Percentiles rank a stretch among this genome's conserved stretches.
These are phyloP conservation scores for Penicillium herquei DNA, from an alignment of 495 filamentous ascomycete genomes.

Conservation along the genomic window DNA sequence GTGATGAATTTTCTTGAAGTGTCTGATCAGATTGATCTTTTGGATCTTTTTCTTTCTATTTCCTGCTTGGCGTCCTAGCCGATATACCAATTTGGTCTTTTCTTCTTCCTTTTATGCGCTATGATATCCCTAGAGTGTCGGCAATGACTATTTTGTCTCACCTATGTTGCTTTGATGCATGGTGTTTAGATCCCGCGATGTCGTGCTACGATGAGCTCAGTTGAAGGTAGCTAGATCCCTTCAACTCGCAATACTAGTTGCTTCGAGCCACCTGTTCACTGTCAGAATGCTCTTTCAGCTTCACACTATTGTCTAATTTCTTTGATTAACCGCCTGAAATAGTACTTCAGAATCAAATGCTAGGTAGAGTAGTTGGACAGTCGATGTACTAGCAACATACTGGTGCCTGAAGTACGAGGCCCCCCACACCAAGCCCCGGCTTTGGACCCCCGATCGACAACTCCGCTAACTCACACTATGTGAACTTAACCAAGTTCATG, in stretches of 20 bases:
- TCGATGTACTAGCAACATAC: background rate
- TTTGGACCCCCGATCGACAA: background rate
- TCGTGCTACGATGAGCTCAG: conserved; percentile 9
- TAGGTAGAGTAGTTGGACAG: background rate
- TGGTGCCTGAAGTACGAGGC: conserved; percentile 13
- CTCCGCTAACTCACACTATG: background rate
- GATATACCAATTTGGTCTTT: conserved; percentile 33
- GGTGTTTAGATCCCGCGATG: conserved; percentile 6
- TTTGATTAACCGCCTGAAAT: background rate
- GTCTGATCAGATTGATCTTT: conserved; percentile 19
- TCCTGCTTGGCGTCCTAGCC: conserved; percentile 27
- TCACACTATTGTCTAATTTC: no score
- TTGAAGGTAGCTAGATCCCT: conserved; percentile 8
- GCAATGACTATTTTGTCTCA: conserved; percentile 8
- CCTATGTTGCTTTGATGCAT: conserved; percentile 11
- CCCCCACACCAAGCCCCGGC: conserved; percentile 7
- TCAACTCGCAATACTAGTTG: conserved; percentile 4
- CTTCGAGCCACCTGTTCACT: background rate
- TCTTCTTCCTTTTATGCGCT: conserved; percentile 9
- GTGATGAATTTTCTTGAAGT: conserved; percentile 23
- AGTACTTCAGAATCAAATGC: background rate
- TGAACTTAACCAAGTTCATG: background rate
- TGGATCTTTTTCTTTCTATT: conserved; percentile 13
- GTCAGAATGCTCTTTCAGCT: background rate
- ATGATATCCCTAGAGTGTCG: conserved; percentile 12